Evolutionary conservation across 306 rosid species (phyloP).

Genomic region (Sophora flavescens): DNA sequence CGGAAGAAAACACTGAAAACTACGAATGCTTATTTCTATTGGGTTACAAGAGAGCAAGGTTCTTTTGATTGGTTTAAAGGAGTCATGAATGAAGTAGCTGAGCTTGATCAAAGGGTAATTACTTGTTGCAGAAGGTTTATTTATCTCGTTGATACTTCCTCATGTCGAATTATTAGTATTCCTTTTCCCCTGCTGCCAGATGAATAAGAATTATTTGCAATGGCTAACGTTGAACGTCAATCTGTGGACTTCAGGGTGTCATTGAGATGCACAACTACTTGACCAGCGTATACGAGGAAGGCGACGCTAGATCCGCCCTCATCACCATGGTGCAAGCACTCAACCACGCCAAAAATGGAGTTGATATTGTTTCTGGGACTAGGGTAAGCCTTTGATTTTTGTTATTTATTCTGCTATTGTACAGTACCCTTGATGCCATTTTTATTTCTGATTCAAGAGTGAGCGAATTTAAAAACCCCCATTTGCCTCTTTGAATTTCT

Average conservation of each 20-base stretch:
- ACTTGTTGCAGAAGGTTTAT: conserved; percentile 28
- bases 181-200: conserved; percentile 22
- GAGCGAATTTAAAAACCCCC: conserved; percentile 24
- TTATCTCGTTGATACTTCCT: conserved; percentile 40
- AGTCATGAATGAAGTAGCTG: conserved; percentile 98
- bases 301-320: conserved; percentile 97
- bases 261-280: conserved; percentile 99
- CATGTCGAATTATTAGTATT: conserved; percentile 24
- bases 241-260: conserved; percentile 77
- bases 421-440: conserved; percentile 23
- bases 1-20: conserved; percentile 81
- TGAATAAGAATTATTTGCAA: conserved; percentile 39
- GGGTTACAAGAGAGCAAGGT: conserved; percentile 99
- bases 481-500: conserved; percentile 31
- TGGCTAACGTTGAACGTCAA: conserved; percentile 44
- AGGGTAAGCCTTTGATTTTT: conserved; percentile 60
- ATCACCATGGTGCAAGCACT: conserved; percentile 99
- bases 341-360: conserved; percentile 98
- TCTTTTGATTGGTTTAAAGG: conserved; percentile 99
- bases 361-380: conserved; percentile 97
- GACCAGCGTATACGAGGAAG: conserved; percentile 99
- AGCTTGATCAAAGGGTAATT: conserved; percentile 90
- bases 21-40: conserved; percentile 94
- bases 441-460: not conserved
- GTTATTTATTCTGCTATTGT: not conserved